phyloP scores from a whole-genome alignment of 768 basidiomycete species.

The Mycena chlorophos region DNA sequence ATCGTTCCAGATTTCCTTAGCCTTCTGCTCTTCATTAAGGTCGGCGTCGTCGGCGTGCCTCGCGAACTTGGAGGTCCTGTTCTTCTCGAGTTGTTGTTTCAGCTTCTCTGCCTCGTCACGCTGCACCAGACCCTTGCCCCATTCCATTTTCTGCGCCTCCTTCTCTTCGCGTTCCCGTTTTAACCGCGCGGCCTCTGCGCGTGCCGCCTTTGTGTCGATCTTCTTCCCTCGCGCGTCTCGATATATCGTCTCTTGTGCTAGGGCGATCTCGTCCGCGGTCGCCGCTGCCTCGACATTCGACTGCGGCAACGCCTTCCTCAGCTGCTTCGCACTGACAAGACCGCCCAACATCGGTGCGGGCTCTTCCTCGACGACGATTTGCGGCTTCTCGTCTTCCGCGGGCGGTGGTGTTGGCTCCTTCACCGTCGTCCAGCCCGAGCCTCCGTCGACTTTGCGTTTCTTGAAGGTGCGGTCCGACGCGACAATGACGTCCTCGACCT shows the following conservation, averaged over 20 bases:
- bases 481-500: conserved; percentile 63
- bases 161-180: conserved; percentile 84
- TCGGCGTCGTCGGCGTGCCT: conserved; percentile 80
- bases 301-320: conserved; percentile 63
- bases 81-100: conserved; percentile 65
- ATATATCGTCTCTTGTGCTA: conserved; percentile 88
- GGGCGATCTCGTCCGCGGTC: conserved; percentile 56
- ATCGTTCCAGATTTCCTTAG: conserved; percentile 90
- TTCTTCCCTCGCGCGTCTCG: conserved; percentile 86
- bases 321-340: conserved; percentile 71
- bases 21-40: conserved; percentile 81
- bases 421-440: conserved; percentile 69
- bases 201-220: conserved; percentile 84
- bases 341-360: conserved; percentile 64
- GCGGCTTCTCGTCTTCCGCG: conserved; percentile 67
- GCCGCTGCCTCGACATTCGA: conserved; percentile 35
- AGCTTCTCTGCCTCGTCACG: conserved; percentile 73
- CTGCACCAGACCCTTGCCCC: conserved; percentile 96
- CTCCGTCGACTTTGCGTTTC: conserved; percentile 56
- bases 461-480: conserved; percentile 79
- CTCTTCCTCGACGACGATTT: conserved; percentile 49
- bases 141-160: conserved; percentile 92
- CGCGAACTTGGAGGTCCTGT: conserved; percentile 66
- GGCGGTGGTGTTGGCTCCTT: conserved; percentile 54
- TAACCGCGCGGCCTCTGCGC: conserved; percentile 78